Evolutionary conservation across 805 yeast genomes (phyloP), one percentile per base, ranked within the genome.

Genomic region (Hanseniaspora meyeri): DNA sequence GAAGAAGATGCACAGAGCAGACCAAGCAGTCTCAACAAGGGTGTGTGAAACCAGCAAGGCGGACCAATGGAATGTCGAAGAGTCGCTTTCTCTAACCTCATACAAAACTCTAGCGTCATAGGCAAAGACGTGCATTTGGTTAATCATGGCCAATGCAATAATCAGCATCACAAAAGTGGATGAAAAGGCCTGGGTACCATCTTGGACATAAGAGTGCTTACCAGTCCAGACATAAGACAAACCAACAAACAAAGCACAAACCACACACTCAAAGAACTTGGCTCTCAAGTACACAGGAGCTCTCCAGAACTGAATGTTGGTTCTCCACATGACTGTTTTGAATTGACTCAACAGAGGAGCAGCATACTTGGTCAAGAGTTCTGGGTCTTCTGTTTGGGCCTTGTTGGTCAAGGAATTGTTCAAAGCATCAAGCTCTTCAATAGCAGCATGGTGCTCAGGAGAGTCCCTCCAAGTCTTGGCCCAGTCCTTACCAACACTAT

Each of bases 61-160:
- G 63, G 73, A 62, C 89, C 89, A 83, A 51, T 80, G 74, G 69
- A 81, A 84, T 2, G 87, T 80, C 64, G 77, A 82, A 1, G 88
- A 80, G 34, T 86, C 85, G 53, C 85, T 75, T 68, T 83, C 90
- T 68, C 90, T 77, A 47, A 77, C 85, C 67, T 83, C 89, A 62
- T 80, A 83, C 39, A 83, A 67, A 58, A 78, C 79, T 70, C 89
- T 74, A 63, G 80, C 82, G 48, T 69, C 66, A 48, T 77, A 77
- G 62, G 74, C 85, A 63, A 77, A 72, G 29, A 86, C 87, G 59
- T 80, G 74, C 71, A 79, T 73, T 66, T 84, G 89, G 62, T 82
- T 78, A 48, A 78, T 69, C 71, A 82, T 69, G 31, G 82, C 77
- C 60, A 74, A 69, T 62, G 81, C 68, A 59, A 74, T 68, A 64